Conservation (phyloP, 176 grass and related monocot species). For the Paspalum vaginatum region DNA sequence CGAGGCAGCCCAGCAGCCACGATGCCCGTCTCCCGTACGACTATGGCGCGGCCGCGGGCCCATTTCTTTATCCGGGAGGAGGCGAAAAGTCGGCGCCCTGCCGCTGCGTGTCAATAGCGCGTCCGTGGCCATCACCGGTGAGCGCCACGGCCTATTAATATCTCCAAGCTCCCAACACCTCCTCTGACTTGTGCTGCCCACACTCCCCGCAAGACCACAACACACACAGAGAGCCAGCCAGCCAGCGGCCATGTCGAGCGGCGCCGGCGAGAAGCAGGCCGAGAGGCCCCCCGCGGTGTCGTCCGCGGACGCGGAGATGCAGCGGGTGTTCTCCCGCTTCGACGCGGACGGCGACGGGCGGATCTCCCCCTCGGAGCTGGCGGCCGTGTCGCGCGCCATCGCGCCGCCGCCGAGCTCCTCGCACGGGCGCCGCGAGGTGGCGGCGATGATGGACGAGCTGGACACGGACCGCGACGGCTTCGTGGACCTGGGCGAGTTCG, state of each 20-base stretch:
- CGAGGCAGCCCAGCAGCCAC: not conserved
- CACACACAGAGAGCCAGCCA: not conserved
- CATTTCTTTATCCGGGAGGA: slow-evolving; percentile 26
- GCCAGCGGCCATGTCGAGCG: slow-evolving; percentile 53
- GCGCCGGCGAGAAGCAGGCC: slow-evolving; percentile 8
- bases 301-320: slow-evolving; percentile 43
- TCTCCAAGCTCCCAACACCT: not conserved
- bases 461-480: slow-evolving; percentile 78
- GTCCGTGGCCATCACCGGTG: not conserved
- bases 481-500: slow-evolving; percentile 75
- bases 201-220: not conserved
- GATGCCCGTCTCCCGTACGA: not conserved
- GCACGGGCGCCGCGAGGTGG: slow-evolving; percentile 36
- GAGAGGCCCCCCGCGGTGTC: not conserved
- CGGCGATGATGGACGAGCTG: slow-evolving; percentile 83
- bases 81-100: slow-evolving; percentile 16
- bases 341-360: slow-evolving; percentile 82
- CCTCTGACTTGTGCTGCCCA: not conserved
- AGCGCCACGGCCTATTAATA: slow-evolving; percentile 5
- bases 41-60: not conserved
- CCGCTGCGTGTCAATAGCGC: slow-evolving; percentile 27
- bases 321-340: slow-evolving; percentile 76
- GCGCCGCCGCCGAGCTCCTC: slow-evolving; percentile 42
- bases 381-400: slow-evolving; percentile 55
- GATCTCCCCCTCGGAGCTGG: slow-evolving; percentile 74